Percentiles rank a stretch among this genome's conserved stretches.
phyloP scores from a whole-genome alignment of 2,329 filamentous ascomycete genomes.

The Neonectria faginata region DNA sequence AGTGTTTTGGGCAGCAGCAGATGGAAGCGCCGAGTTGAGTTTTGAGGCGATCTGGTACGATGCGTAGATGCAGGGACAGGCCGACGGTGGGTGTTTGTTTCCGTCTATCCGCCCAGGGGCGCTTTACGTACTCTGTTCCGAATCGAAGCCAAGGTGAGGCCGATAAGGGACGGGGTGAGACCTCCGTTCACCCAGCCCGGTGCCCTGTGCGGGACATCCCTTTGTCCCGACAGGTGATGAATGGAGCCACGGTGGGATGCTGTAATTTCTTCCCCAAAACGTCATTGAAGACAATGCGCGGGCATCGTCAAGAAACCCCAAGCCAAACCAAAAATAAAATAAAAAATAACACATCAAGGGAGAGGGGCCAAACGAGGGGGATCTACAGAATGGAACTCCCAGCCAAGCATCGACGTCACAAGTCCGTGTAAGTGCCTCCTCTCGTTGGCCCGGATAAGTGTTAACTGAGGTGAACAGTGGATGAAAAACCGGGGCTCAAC shows the following conservation, averaged over 20 bases:
- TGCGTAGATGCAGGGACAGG: neutral
- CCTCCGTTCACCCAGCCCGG: constrained; percentile 20
- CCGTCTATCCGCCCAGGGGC: constrained; percentile 8
- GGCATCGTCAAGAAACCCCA: neutral
- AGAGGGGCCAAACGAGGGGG: constrained; percentile 2
- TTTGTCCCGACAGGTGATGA: constrained; percentile 14
- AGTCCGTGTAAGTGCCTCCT: neutral
- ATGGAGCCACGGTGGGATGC: constrained; percentile 12
- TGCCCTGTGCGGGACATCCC: constrained; percentile 22
- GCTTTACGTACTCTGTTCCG: neutral
- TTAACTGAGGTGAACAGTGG: neutral
- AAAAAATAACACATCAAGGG: neutral
- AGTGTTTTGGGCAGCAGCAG: neutral
- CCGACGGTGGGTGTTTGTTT: constrained; percentile 4
- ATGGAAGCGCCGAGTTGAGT: constrained; percentile 23
- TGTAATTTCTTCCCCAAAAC: neutral
- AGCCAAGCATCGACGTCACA: constrained; percentile 23
- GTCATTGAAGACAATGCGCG: neutral
- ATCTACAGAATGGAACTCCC: neutral
- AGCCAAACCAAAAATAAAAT: too few relatives aligned
- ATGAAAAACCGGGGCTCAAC: neutral
- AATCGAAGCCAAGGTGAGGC: constrained; percentile 7
- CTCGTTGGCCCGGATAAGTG: constrained; percentile 1
- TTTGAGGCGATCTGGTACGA: constrained; percentile 13
- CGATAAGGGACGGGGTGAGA: constrained; percentile 2